A percentile compares a stretch with the other conserved stretches of the same genome.
Evolutionary conservation across 305 asterid genomes (phyloP).

Genomic region (Fraxinus dipetala): DNA sequence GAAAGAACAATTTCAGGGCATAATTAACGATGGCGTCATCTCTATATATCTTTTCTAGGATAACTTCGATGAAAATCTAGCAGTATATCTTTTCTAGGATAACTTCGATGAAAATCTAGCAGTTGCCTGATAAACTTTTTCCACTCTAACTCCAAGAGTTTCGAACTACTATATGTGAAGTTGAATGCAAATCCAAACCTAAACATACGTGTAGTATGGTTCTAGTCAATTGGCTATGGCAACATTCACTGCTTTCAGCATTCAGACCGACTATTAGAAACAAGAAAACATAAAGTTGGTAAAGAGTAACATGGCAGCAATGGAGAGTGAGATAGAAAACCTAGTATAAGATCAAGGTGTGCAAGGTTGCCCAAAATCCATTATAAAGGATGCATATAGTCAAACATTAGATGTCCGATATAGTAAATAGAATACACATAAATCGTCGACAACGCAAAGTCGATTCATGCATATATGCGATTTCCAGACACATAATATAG

Average conservation of each 20-base stretch:
- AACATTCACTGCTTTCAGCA: not conserved
- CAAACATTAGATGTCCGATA: constrained; percentile 18
- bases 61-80: not conserved
- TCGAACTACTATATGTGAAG: not conserved
- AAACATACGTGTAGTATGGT: not conserved
- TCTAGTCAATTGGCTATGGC: not conserved
- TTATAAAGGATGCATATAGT: not conserved
- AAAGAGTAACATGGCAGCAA: not conserved
- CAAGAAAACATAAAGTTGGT: not conserved
- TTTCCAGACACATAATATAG: not conserved
- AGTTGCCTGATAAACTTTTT: not conserved
- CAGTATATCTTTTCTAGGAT: not conserved
- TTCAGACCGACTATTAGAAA: not conserved
- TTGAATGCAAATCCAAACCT: not conserved
- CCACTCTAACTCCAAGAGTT: not conserved
- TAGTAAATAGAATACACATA: constrained; percentile 13
- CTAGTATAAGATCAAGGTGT: not conserved
- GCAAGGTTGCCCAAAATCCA: not conserved
- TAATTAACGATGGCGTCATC: too few species aligned
- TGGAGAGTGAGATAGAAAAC: not conserved
- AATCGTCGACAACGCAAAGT: constrained; percentile 11
- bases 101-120: not conserved
- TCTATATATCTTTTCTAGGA: too few species aligned
- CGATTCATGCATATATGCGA: not conserved
- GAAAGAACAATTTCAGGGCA: not conserved